Base-by-base conservation (phyloP, 257 asterid genomes). In the Leptodermis oblonga region DNA sequence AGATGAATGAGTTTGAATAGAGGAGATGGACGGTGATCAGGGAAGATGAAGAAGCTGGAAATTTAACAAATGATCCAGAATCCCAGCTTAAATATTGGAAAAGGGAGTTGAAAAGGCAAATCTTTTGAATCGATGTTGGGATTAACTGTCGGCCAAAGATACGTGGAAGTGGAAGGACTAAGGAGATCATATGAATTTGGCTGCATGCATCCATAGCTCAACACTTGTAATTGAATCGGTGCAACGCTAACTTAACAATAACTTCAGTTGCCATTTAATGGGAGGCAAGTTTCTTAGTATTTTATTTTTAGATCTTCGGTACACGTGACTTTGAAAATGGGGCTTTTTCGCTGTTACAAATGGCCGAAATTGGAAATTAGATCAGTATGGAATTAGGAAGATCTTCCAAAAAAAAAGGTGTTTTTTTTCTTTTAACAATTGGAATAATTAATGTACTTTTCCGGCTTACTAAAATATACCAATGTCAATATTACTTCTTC, bases 191-290 rank as follows among this genome's bases (percentile, higher is more conserved):
- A 20, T 61, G 12, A 13, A 22, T 2, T 3, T 8, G 48, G 48
- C 20, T 34, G 67, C 67, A 61, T 61, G 67, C 48, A 61, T 60
- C 65, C 17, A 33, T 18, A 30, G 48, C 22, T 34, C 30, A 34
- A 61, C 67, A 61, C 67, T 61, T 61, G 67, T 61, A n/a, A n/a
- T n/a, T n/a, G n/a, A n/a, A n/a, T n/a, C 8, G 18, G 53, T 48
- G 53, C 53, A 48, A 18, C 23, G 1, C 7, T 15, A 15, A 3
- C 20, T n/a, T n/a, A n/a, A n/a, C n/a, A n/a, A 43, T 12, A 56
- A 26, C 26, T 13, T 59, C 65, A 25, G 65, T 59, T 30, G 36
- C 13, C 22, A 53, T n/a, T 4, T 17, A 39, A 39, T 13, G n/a
- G 54, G 54, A 48, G 54, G 4, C 1, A 51, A 51, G 13, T 48